Evolutionary conservation across 83 land plant species (phyloP), one percentile per base, ranked within the genome.

Genomic region (Picea abies): DNA sequence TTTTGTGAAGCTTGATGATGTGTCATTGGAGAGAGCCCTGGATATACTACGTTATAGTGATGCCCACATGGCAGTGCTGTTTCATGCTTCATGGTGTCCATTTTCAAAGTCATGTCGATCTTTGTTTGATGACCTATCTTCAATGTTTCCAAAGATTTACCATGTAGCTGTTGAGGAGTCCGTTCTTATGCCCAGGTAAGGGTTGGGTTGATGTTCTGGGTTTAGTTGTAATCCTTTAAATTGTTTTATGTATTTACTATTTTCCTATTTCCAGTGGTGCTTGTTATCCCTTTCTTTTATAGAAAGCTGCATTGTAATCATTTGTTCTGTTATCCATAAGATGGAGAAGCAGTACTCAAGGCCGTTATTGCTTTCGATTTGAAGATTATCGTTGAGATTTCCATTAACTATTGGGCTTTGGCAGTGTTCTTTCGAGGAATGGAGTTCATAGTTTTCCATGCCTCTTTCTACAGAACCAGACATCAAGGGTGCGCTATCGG

Each of bases 381-480:
- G 14, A 14, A 3, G 15, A 56, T 56, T 56, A 56, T 56, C 3
- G 3, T 56, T 56, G 58, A 56, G 14, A 56, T 47, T 14, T 56
- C 15, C 15, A 11, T 56, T 56, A 56, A 56, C 58, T 56, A 56
- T 56, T 56, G 58, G 58, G 56, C 11, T 69, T 83, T 80, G 87
- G 68, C 92, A 95, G 97, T 82, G 92, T 89, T 17, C 90, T 95
- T 29, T 93, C 97, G 5, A 92, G 89, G 82, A 91, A 93, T 88
- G 96, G 96, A 85, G 97, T 93, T 84, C 97, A 93, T 89, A 93
- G 97, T 22, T 95, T 95, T 69, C 97, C 97, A 12, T 89, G 91
- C 0, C 91, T 95, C 77, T 87, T 91, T 73, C 86, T 95, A 35
- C 81, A 91, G 6, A 95, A 95, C 66, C 89, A 91, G 65, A 93